Evolutionary conservation across 129 eudicot species (phyloP), one percentile per base, ranked within the genome.

Genomic region (Pseudognaphalium luteoalbum): DNA sequence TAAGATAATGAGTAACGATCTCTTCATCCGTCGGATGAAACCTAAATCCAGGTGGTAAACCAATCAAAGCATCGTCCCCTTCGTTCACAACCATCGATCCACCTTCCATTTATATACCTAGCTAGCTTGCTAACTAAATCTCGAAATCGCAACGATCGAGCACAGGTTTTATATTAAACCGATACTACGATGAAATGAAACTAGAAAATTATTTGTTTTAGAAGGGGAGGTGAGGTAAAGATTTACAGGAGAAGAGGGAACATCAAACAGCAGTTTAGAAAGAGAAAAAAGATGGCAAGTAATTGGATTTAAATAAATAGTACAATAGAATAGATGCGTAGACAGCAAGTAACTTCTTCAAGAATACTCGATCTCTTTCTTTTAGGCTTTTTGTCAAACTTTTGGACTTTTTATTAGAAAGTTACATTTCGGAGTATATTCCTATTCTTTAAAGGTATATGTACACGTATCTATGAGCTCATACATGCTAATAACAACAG

Each of bases 1-100:
- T 79, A 3, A 91, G 89, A 81, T 91, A 91, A 74, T 88, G 88
- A 80, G 87, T 83, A 28, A 91, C 52, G 15, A 91, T 86, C 77
- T 91, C 97, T 11, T 88, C 93, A 60, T 91, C 97, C 2, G 97
- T 91, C 5, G 97, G 97, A 83, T 91, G 97, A 11, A 91, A 91
- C 47, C 97, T 71, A 39, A 88, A 91, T 8, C 97, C 97, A 0
- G 97, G 93, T 11, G 97, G 97, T 44, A 91, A 77, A 54, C 85
- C 82, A 33, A 78, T 30, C 66, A 69, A 66, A 30, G 80, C 76
- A 8, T 74, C 84, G 21, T 80, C 84, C 17, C 80, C 84, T 20
- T 74, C 84, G 47, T 74, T 80, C 32, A 69, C 80, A 42, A 44
- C 83, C 80, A 61, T 66, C 64, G 83, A 66, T 66, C 75, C 83